Base-by-base conservation (phyloP, 108 stramenopile genomes). In the Nitzschia inconspicua region DNA sequence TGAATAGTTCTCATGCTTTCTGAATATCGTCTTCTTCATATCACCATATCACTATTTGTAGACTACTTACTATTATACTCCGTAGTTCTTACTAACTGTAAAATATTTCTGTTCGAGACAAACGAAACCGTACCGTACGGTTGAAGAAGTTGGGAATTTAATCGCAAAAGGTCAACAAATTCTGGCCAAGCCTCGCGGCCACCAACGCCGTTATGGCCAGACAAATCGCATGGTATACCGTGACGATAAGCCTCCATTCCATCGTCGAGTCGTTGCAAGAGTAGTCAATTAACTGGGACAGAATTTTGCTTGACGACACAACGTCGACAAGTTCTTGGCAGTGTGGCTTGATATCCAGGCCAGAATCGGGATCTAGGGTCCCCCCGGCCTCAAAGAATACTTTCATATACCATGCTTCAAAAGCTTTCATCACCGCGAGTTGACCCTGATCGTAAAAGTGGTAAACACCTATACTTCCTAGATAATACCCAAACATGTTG, bases 401-500 rank as follows among this genome's bases (percentile, higher is more conserved):
- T n/a, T n/a, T n/a, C n/a, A 16, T 28, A 3, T 23, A 18, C 53
- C 53, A 54, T 7, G n/a, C 2, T 2, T 54, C 34, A 28, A 54
- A 54, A 19, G 2, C 4, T 4, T 18, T 23, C 34, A 54, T 54
- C 31, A 2, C 5, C 1, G 1, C 1, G 11, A 23, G 18, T 23
- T 7, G 24, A 9, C 37, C 4, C 16, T 37, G 18, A 23, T 36
- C 34, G 34, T 54, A 37, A 36, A 54, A 54, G 35, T 54, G 4
- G 24, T 18, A n/a, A 8, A 54, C 37, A 6, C 53, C 53, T 8
- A 54, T 22, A 22, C 53, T 36, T 25, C 34, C 18, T 3, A 54
- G 37, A 24, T 54, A 54, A 19, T 54, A 54, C 16, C 53, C 53
- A 54, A 54, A 54, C 53, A 54, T 54, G 34, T 36, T 54, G 34